Base-by-base conservation (phyloP, 176 grass and related monocot species). In the Aechmea fasciata region DNA sequence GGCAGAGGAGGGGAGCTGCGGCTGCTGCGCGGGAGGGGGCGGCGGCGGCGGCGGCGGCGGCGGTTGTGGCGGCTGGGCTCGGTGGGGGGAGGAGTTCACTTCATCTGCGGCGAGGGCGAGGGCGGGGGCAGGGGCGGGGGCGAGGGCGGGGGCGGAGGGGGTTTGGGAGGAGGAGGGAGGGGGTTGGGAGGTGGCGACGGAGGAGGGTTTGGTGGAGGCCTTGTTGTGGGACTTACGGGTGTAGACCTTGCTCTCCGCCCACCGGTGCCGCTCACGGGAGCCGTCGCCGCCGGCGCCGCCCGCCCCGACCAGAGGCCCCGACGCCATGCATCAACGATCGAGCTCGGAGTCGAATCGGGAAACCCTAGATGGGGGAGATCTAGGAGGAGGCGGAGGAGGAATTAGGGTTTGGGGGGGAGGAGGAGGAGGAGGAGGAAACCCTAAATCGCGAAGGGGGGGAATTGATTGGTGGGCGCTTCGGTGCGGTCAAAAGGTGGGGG, bases 191-290 rank as follows among this genome's bases (percentile, higher is more conserved):
- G 71, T 61, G 48, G 76, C 25, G 70, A 63, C 65, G 72, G 79
- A 25, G 81, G 77, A 47, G 82, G 74, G 73, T 83, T 96, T 64
- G 75, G 74, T 41, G 77, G 33, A 41, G 33, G 33, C 84, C 77
- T 82, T 96, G 53, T 80, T 74, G 51, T 70, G 75, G 75, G 84
- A 84, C 74, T 83, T 96, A 22, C 92, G 92, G 17, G 69, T 80
- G 73, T 88, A 96, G 10, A 96, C 92, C 92, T 90, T 96, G 79
- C 82, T 91, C 74, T 88, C 85, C 48, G 80, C 48, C 83, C 92
- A 88, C 47, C 86, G 75, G 50, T 81, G 71, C 70, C 71, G 75
- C 14, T 57, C 68, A 9, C 74, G 64, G 3, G 26, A 76, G 18
- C 71, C 69, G 12, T 71, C 3, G 9, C 65, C 26, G 25, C 73